Evolutionary conservation across 139 green algal species (phyloP), one percentile per base, ranked within the genome.

Genomic region (Desmodesmus armatus): DNA sequence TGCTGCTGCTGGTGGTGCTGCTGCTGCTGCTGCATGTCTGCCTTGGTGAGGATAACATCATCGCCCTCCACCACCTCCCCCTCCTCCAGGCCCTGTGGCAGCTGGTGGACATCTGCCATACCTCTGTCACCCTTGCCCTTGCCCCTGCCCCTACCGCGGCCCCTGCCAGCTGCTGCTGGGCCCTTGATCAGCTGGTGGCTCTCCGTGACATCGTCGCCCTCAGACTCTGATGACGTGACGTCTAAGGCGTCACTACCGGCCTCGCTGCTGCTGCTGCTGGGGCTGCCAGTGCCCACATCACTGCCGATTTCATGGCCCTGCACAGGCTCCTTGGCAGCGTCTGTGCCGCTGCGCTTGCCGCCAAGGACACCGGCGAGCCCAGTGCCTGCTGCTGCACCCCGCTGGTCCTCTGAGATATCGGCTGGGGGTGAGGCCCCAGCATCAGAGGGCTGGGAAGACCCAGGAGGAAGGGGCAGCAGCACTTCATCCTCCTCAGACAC

Each of bases 1-100:
- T 84, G 78, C 62, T 51, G 75, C 49, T 63, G 78, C 70, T 62
- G 70, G n/a, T 71, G 62, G n/a, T 40, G 62, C 62, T 40, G 62
- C 31, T 43, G 63, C 75, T 53, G 35, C 75, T 43, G 15, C 67
- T 21, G 49, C 35, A 70, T 17, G 17, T 51, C 27, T 17, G 51
- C 75, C 53, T 82, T 82, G 6, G 75, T 55, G 21, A 82, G 11
- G 27, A 82, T 82, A 11, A 70, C 53, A n/a, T 51, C 35, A 39
- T 82, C 75, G 25, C 44, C 75, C 37, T 71, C 33, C 27, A 31
- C 75, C 58, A 71, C 35, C 35, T 82, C 75, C 2, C 75, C 75
- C 11, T 82, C 75, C 19, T 82, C 75, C 3, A 67, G 5, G 35
- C 17, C 3, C n/a, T 65, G 43, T 21, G 13, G 47, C 47, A 7